Conservation (phyloP, 2,329 filamentous ascomycete genomes). For the Aspergillus pseudoterreus region DNA sequence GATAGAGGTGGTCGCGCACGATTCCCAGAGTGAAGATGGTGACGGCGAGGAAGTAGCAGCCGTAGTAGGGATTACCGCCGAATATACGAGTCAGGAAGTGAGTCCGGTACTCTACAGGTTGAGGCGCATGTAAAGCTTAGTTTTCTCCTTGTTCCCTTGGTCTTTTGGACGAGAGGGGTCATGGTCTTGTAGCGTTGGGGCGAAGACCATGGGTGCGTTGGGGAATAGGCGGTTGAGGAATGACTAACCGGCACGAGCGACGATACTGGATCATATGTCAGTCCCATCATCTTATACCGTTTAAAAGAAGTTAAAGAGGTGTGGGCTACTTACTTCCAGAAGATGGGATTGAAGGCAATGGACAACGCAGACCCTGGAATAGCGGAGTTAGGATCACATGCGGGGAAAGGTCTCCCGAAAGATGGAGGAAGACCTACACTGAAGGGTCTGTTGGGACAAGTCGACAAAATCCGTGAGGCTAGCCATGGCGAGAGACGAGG, state of each 20-base stretch:
- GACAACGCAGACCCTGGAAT: slow-evolving; percentile 68
- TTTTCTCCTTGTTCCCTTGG: neutral
- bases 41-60: slow-evolving; percentile 84
- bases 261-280: slow-evolving; percentile 55
- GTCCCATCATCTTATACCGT: too few relatives aligned
- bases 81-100: slow-evolving; percentile 86
- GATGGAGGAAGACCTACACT: slow-evolving; percentile 49
- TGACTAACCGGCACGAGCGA: slow-evolving; percentile 70
- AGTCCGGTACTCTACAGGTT: slow-evolving; percentile 77
- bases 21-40: slow-evolving; percentile 91
- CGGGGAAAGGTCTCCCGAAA: slow-evolving; percentile 11
- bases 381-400: slow-evolving; percentile 26
- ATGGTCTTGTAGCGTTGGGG: neutral
- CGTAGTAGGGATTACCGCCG: slow-evolving; percentile 65
- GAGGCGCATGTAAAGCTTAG: slow-evolving; percentile 3
- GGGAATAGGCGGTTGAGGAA: slow-evolving; percentile 5
- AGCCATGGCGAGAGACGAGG: slow-evolving; percentile 25
- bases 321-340: slow-evolving; percentile 79
- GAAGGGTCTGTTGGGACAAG: slow-evolving; percentile 63
- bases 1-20: slow-evolving; percentile 82
- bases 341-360: slow-evolving; percentile 95
- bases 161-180: neutral
- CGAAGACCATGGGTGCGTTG: slow-evolving; percentile 2
- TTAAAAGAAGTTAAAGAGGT: neutral
- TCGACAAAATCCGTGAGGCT: slow-evolving; percentile 50